Evolutionary conservation across 83 land plant genomes (phyloP).

Genomic region (Thuja plicata): DNA sequence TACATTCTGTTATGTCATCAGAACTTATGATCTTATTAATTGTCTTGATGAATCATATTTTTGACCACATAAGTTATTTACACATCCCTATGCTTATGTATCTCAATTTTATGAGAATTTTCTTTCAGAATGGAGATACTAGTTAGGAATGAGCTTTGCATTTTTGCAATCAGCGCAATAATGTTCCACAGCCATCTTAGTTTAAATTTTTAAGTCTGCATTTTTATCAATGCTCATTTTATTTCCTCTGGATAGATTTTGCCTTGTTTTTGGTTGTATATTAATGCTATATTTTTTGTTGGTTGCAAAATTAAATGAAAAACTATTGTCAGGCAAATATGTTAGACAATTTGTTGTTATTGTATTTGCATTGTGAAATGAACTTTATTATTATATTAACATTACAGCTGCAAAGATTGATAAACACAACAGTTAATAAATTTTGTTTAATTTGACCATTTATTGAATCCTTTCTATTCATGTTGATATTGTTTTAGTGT

Average conservation of each 20-base stretch:
- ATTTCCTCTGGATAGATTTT: not conserved
- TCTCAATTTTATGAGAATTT: not conserved
- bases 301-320: not conserved
- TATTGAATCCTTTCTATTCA: not conserved
- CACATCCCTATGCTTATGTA: not conserved
- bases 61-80: not conserved
- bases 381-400: not conserved
- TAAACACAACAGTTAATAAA: not conserved
- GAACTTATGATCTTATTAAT: not conserved
- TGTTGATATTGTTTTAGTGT: not conserved
- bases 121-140: not conserved
- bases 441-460: not conserved
- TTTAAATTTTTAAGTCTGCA: no score
- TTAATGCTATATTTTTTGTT: no score
- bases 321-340: not conserved
- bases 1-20: conserved; percentile 1
- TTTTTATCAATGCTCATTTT: not conserved
- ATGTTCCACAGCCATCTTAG: not conserved
- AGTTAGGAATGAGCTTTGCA: not conserved
- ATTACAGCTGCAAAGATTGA: not conserved
- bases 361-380: not conserved
- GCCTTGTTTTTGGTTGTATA: not conserved
- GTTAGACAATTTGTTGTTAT: not conserved
- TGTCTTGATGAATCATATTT: not conserved
- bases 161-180: not conserved